Conservation (phyloP, 2,329 filamentous ascomycete genomes). For the Blastomyces gilchristii region DNA sequence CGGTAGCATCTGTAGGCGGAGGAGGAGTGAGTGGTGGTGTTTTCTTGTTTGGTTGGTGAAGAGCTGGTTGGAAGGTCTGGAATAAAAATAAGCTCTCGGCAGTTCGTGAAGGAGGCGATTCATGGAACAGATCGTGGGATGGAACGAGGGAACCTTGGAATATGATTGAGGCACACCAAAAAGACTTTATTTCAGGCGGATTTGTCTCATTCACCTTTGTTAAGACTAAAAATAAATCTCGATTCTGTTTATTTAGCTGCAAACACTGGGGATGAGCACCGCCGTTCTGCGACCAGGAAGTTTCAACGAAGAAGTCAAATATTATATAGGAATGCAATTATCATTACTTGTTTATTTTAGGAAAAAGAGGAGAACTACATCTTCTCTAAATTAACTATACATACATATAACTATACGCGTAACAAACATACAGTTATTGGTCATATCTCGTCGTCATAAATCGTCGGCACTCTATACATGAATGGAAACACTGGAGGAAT, state of each 20-base stretch:
- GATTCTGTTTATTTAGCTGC: too few species aligned
- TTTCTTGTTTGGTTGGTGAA: not conserved
- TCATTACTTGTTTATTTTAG: not conserved
- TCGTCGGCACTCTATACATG: conserved; percentile 4
- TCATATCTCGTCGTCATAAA: conserved; percentile 11
- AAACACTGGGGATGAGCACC: too few species aligned
- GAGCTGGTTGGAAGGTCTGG: not conserved
- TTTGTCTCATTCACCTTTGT: not conserved
- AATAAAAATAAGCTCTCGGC: not conserved
- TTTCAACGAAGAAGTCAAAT: too few species aligned
- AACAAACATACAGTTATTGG: not conserved
- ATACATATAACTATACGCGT: not conserved
- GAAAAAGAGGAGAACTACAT: not conserved
- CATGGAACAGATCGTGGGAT: too few species aligned
- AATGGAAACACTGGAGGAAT: not conserved
- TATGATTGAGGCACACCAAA: too few species aligned
- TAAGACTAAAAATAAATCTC: not conserved
- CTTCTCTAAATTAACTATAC: conserved; percentile 1
- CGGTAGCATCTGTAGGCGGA: not conserved
- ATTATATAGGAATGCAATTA: not conserved
- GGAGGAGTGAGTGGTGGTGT: not conserved
- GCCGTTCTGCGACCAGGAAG: too few species aligned
- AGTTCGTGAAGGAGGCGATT: too few species aligned
- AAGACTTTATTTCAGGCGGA: too few species aligned
- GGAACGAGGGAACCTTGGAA: too few species aligned